Conservation (phyloP, 140 eudicot genomes). For the Anethum foeniculum region DNA sequence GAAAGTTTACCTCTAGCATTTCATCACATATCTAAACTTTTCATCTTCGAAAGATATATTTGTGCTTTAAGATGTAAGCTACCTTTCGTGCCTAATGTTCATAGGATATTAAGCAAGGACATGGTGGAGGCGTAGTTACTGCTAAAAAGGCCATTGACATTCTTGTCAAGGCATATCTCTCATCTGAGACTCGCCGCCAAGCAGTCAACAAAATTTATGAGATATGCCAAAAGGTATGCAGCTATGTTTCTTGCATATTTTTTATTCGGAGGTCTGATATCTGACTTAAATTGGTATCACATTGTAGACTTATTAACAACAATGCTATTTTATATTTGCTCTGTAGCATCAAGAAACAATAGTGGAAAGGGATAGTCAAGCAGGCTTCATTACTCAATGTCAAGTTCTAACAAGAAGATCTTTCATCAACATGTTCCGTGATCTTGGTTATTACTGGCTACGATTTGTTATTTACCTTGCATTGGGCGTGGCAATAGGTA, state of each 20-base stretch:
- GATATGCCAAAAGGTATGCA: slow-evolving; percentile 18
- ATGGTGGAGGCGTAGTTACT: background rate
- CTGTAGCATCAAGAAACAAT: slow-evolving; percentile 6
- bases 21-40: background rate
- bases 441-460: slow-evolving; percentile 41
- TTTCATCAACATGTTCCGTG: slow-evolving; percentile 34
- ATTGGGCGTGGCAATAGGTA: slow-evolving; percentile 25
- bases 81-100: background rate
- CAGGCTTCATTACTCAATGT: slow-evolving; percentile 26
- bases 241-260: background rate
- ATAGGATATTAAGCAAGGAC: slow-evolving; percentile 22
- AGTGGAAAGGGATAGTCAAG: slow-evolving; percentile 9
- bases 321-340: background rate
- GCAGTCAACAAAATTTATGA: slow-evolving; percentile 9
- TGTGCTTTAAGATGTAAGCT: background rate
- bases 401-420: slow-evolving; percentile 31
- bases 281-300: background rate
- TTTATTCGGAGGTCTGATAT: background rate
- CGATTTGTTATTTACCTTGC: slow-evolving; percentile 25
- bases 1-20: background rate
- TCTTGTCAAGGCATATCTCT: slow-evolving; percentile 21
- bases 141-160: slow-evolving; percentile 19
- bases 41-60: background rate
- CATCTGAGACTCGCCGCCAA: slow-evolving; percentile 21
- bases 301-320: background rate